These are phyloP conservation scores for Kernera saxatilis DNA, from an alignment of 345 rosid species.

Conservation along the genomic window DNA sequence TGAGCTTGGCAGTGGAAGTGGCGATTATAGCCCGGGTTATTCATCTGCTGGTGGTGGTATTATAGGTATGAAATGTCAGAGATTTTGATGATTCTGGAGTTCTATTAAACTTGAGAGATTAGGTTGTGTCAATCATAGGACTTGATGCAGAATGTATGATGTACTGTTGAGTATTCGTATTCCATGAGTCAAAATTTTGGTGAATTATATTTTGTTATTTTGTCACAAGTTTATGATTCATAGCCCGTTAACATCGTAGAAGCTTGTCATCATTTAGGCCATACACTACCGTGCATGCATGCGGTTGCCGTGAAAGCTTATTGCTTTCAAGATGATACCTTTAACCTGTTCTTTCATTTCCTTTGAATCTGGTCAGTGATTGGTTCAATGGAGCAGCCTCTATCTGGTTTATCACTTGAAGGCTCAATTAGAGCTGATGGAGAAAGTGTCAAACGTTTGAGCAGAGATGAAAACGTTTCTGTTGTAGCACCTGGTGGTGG, in stretches of 20 bases:
- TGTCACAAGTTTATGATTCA: background rate
- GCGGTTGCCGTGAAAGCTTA: background rate
- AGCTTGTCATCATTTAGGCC: slow-evolving; percentile 5
- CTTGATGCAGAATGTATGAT: slow-evolving; percentile 2
- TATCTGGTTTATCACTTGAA: slow-evolving; percentile 68
- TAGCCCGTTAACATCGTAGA: background rate
- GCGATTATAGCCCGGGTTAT: slow-evolving; percentile 51
- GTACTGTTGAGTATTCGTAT: slow-evolving; percentile 3
- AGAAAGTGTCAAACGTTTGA: slow-evolving; percentile 47
- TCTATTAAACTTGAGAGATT: background rate
- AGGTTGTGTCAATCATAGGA: slow-evolving; percentile 6
- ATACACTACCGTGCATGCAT: slow-evolving; percentile 12
- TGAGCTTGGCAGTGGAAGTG: slow-evolving; percentile 99
- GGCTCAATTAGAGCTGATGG: slow-evolving; percentile 89
- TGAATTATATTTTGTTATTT: background rate
- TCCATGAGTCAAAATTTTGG: background rate
- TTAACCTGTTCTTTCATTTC: slow-evolving; percentile 19
- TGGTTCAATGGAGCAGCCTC: slow-evolving; percentile 93
- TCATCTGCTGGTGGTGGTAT: slow-evolving; percentile 93
- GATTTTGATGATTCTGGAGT: slow-evolving; percentile 1
- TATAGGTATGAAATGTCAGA: slow-evolving; percentile 49
- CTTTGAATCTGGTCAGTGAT: slow-evolving; percentile 52
- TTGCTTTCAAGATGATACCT: slow-evolving; percentile 20
- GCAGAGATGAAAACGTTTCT: slow-evolving; percentile 32
- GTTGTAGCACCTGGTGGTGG: slow-evolving; percentile 81